Conservation (phyloP, 805 yeast genomes). For the Saccharomycopsis sp. region DNA sequence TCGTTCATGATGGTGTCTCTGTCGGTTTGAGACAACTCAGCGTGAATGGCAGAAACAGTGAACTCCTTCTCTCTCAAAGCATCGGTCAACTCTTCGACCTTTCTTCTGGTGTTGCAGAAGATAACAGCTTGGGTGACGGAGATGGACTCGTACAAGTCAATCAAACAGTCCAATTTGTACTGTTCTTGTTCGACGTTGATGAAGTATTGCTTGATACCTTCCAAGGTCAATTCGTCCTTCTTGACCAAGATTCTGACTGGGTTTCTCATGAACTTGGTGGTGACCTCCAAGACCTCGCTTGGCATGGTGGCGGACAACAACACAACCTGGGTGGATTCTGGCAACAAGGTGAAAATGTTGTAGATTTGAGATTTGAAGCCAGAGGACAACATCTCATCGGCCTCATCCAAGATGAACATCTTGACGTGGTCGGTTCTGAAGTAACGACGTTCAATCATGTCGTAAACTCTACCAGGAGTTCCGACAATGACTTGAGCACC, state of each 20-base stretch:
- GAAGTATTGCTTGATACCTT: constrained; percentile 91
- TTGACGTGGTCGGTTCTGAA: constrained; percentile 77
- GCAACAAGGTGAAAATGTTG: constrained; percentile 84
- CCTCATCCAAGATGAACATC: constrained; percentile 96
- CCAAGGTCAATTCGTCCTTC: constrained; percentile 91
- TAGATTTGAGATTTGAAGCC: constrained; percentile 96
- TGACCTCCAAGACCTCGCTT: constrained; percentile 82
- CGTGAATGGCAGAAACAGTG: constrained; percentile 92
- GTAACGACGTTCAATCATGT: constrained; percentile 87
- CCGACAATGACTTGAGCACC: constrained; percentile 95
- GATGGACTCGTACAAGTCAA: constrained; percentile 91
- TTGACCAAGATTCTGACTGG: constrained; percentile 92
- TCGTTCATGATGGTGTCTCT: constrained; percentile 94
- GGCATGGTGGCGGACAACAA: constrained; percentile 94
- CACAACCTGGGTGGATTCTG: constrained; percentile 87
- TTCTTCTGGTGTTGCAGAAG: constrained; percentile 92
- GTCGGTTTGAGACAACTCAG: constrained; percentile 90
- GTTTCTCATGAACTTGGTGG: constrained; percentile 88
- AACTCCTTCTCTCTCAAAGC: constrained; percentile 72
- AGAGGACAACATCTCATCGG: constrained; percentile 89
- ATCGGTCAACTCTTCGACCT: constrained; percentile 83
- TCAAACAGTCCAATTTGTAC: constrained; percentile 89
- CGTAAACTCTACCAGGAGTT: constrained; percentile 96
- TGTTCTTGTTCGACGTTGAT: constrained; percentile 89
- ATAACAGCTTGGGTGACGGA: constrained; percentile 97